These are phyloP conservation scores for Lentinula sp. DNA, from an alignment of 768 basidiomycete genomes.

Conservation along the genomic window DNA sequence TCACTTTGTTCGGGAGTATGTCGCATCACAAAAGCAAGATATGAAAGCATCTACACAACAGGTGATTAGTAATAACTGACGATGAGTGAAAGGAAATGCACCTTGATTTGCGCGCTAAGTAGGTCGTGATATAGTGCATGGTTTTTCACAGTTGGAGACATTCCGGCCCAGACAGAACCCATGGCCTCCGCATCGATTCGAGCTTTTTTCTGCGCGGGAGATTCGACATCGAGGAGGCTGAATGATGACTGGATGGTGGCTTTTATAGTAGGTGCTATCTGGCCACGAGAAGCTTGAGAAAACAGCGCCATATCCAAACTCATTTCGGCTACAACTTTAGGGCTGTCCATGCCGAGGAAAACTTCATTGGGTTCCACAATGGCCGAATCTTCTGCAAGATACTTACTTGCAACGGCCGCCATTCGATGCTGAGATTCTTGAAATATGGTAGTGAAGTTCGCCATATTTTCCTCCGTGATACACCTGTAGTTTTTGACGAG, in stretches of 20 bases:
- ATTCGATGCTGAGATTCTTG: conserved; percentile 76
- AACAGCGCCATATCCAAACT: conserved; percentile 88
- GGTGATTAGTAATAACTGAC: conserved; percentile 4
- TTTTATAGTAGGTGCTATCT: conserved; percentile 62
- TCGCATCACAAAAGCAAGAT: conserved; percentile 85
- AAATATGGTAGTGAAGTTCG: conserved; percentile 77
- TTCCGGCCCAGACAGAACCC: conserved; percentile 80
- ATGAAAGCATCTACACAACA: conserved; percentile 72
- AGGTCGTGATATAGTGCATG: conserved; percentile 73
- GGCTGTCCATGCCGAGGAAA: conserved; percentile 74
- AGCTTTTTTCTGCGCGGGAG: conserved; percentile 74
- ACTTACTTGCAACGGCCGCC: conserved; percentile 62
- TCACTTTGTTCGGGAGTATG: conserved; percentile 48
- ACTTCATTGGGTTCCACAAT: conserved; percentile 49
- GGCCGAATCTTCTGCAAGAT: conserved; percentile 63
- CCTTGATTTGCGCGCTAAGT: conserved; percentile 88
- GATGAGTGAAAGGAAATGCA: conserved; percentile 20
- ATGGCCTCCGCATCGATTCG: conserved; percentile 76
- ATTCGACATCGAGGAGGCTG: conserved; percentile 70
- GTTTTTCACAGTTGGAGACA: conserved; percentile 73
- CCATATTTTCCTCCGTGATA: conserved; percentile 65
- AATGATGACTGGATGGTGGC: conserved; percentile 74
- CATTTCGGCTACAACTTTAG: conserved; percentile 93
- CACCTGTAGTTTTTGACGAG: conserved; percentile 73
- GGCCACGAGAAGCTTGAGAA: conserved; percentile 70